Evolutionary conservation across 1,139 yeast genomes (phyloP), one percentile per base, ranked within the genome.

Genomic region (Hyphopichia buzzinii): DNA sequence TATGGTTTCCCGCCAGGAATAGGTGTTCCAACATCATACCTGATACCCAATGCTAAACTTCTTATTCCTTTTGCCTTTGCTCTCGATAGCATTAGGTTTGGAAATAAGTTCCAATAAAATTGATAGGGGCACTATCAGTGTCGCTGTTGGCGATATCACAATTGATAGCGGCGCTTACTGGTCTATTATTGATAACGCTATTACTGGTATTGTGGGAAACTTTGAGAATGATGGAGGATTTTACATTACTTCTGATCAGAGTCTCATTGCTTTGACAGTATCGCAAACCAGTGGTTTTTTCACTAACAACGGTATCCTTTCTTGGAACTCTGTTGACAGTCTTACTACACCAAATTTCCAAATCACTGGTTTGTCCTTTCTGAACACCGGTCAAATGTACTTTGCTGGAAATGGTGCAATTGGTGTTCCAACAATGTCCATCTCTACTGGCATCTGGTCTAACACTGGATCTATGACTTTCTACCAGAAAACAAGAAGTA

Each of bases 121-220:
- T 13, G 33, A 31, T 17, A 13, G 11, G 6, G 33, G 33, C 8
- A 13, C 29, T 12, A 8, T 31, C 15, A 5, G 22, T 16, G n/a
- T 14, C n/a, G 8, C 21, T n/a, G 14, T 17, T 17, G 34, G 34
- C 25, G 11, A 3, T 39, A 47, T 59, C n/a, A 46, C 43, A 7
- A 49, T 65, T 34, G 44, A 50, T n/a, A 48, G 52, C 8, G 62
- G 59, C 33, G 64, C 51, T 13, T 61, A 52, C 41, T 64, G 62
- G 60, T 62, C 70, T 17, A 56, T 64, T 25, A 44, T 63, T 35
- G 50, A 63, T 43, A 62, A 62, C 39, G 57, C 57, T 17, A 37
- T 48, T 33, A 43, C 56, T 13, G 39, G 52, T 4, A 46, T 57
- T 30, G 47, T 48, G 23, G 65, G 67, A 12, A 34, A 38, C 19